phyloP scores from a whole-genome alignment of 371 early-diverging fungal species.

The Furculomyces boomerangus region DNA sequence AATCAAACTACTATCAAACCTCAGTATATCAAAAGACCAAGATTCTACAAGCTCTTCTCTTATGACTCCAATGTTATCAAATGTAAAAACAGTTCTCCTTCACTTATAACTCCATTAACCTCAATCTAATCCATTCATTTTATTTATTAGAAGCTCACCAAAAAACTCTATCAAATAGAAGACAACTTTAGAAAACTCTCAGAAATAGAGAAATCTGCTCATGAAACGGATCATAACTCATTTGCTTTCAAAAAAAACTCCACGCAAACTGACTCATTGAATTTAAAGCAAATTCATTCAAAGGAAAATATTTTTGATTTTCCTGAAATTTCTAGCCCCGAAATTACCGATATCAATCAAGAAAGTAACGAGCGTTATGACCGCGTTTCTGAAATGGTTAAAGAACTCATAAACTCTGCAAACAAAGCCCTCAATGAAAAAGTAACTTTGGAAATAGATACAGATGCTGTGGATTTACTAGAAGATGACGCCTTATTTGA shows the following conservation, averaged over 20 bases:
- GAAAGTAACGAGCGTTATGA: background rate
- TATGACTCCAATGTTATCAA: background rate
- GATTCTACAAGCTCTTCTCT: background rate
- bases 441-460: background rate
- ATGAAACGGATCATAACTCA: background rate
- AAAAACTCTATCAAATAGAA: no score
- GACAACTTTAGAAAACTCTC: no score
- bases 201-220: background rate
- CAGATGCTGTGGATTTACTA: background rate
- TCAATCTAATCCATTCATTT: background rate
- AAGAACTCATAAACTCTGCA: background rate
- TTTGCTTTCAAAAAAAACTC: background rate
- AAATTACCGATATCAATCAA: background rate
- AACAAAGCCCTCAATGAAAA: background rate
- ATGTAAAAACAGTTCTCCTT: background rate
- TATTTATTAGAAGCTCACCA: background rate
- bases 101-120: background rate
- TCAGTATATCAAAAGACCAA: background rate
- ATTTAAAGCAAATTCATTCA: background rate
- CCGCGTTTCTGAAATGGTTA: background rate
- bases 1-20: background rate
- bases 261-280: background rate
- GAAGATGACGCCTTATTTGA: background rate
- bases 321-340: background rate
- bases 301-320: background rate